These are phyloP conservation scores for Areca catechu DNA, from an alignment of 176 grass and related monocot genomes.

Conservation along the genomic window DNA sequence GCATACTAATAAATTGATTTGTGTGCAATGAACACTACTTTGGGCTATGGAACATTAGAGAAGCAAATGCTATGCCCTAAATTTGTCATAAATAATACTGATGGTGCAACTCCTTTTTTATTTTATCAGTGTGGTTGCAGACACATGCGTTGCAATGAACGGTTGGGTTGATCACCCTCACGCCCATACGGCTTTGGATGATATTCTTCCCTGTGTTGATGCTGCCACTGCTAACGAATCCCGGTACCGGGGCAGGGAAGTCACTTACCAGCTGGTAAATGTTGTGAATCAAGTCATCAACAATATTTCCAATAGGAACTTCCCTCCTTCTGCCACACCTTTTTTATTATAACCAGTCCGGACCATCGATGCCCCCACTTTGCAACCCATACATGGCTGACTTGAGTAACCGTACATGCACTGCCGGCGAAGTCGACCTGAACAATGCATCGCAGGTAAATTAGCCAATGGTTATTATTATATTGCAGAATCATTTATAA, in stretches of 20 bases:
- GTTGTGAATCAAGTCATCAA: constrained; percentile 78
- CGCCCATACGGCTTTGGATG: constrained; percentile 65
- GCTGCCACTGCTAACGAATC: constrained; percentile 62
- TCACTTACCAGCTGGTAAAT: constrained; percentile 74
- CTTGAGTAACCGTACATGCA: constrained; percentile 42
- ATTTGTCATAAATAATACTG: no score
- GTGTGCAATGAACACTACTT: no score
- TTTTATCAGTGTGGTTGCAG: constrained; percentile 51
- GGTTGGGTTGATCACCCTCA: constrained; percentile 76
- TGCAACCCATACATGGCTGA: constrained; percentile 66
- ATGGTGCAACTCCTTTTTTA: no score
- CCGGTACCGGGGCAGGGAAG: constrained; percentile 55
- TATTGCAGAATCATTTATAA: background rate
- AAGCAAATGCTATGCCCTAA: no score
- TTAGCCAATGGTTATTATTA: background rate
- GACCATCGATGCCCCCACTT: constrained; percentile 50
- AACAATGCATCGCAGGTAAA: constrained; percentile 40
- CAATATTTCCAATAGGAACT: constrained; percentile 75
- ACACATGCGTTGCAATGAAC: constrained; percentile 79
- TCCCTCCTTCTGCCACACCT: constrained; percentile 30
- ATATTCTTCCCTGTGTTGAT: constrained; percentile 82
- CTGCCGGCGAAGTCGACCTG: constrained; percentile 50
- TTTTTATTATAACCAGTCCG: constrained; percentile 95
- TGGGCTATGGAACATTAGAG: no score
- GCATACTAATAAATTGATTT: no score